A percentile compares a stretch with the other conserved stretches of the same genome.
phyloP scores from a whole-genome alignment of 2,329 filamentous ascomycete genomes.

The Aspergillus ibericus region DNA sequence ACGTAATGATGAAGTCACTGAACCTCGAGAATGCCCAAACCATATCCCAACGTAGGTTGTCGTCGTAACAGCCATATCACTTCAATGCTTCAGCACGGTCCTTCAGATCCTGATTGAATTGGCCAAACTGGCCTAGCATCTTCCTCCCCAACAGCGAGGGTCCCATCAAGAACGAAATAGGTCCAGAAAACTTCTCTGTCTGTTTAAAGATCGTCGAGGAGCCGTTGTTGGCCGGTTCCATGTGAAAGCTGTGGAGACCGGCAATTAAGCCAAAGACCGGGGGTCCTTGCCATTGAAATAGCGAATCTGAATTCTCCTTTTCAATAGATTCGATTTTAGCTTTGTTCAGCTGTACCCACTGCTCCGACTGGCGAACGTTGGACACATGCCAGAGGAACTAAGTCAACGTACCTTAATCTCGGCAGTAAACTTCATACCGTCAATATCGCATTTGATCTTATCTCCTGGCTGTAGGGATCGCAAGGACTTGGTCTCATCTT shows the following conservation, averaged over 20 bases:
- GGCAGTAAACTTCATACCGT: slow-evolving; percentile 17
- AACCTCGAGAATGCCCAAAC: no score
- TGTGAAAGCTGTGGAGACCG: slow-evolving; percentile 26
- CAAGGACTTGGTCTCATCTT: slow-evolving; percentile 19
- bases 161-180: slow-evolving; percentile 23
- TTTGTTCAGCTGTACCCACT: not conserved
- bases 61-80: not conserved
- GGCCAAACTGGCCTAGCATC: slow-evolving; percentile 21
- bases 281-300: slow-evolving; percentile 31
- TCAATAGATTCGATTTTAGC: not conserved
- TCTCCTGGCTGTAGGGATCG: slow-evolving; percentile 12
- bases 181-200: slow-evolving; percentile 22
- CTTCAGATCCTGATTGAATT: slow-evolving; percentile 26
- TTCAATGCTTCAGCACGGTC: slow-evolving; percentile 19
- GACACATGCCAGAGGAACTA: not conserved
- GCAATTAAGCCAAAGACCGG: slow-evolving; percentile 26
- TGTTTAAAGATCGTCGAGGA: slow-evolving; percentile 27
- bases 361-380: not conserved
- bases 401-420: slow-evolving; percentile 7
- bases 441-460: slow-evolving; percentile 17
- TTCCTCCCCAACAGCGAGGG: slow-evolving; percentile 25
- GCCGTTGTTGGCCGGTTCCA: slow-evolving; percentile 23
- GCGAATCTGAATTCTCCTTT: slow-evolving; percentile 23
- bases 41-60: no score
- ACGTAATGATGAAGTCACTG: no score